Percentiles rank a stretch among this genome's conserved stretches.
phyloP scores from a whole-genome alignment of 805 yeast genomes.

The Pachysolen tannophilus region DNA sequence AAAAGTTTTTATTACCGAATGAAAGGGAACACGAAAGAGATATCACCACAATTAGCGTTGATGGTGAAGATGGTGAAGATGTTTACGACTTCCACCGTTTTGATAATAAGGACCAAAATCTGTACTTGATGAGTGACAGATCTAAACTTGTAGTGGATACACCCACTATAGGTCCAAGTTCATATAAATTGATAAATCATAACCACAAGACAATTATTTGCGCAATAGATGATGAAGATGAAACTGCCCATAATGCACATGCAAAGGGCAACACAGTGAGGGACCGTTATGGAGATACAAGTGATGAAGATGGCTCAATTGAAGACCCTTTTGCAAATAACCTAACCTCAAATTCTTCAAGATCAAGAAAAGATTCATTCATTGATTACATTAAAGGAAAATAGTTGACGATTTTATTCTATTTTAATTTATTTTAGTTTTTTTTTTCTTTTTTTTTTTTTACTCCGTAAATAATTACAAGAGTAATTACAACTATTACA shows the following conservation, averaged over 20 bases:
- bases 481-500: too few species aligned
- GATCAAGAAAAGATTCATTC: constrained; percentile 4
- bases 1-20: constrained; percentile 7
- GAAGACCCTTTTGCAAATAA: too few species aligned
- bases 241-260: constrained; percentile 5
- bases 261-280: background rate
- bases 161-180: constrained; percentile 6
- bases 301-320: too few species aligned
- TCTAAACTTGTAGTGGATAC: background rate
- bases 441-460: background rate
- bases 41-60: constrained; percentile 4
- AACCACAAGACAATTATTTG: constrained; percentile 10
- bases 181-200: constrained; percentile 9
- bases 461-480: background rate
- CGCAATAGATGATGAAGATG: constrained; percentile 8
- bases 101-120: constrained; percentile 3
- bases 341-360: too few species aligned
- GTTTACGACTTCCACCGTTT: too few species aligned
- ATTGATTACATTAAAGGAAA: constrained; percentile 7
- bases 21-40: constrained; percentile 8
- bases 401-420: background rate
- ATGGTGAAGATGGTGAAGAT: constrained; percentile 8
- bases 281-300: constrained; percentile 2
- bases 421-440: background rate
- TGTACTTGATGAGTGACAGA: background rate